Evolutionary conservation across 805 yeast species (phyloP), one percentile per base, ranked within the genome.

Genomic region (Pichia occidentalis): DNA sequence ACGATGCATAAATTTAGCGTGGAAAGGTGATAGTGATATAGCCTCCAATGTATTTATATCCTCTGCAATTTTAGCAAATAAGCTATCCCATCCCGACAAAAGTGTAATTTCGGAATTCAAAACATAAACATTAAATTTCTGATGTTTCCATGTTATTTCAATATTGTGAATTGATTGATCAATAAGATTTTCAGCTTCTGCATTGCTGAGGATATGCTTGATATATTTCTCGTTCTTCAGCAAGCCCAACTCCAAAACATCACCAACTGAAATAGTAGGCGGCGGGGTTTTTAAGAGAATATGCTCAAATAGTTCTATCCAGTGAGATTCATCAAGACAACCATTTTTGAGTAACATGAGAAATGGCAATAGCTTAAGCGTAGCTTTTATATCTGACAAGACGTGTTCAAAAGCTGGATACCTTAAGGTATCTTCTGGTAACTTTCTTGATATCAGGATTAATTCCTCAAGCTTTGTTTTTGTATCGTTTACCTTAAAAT

Each of bases 1-100:
- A 7, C 72, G 76, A 32, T 70, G 72, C 38, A 80, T 85, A 52
- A 86, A 84, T 1, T 66, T 64, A 9, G 59, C 58, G 56, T 64
- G 83, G 46, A 71, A 75, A 0, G 77, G 68, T 0, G 96, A 86
- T 44, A 72, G 68, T 37, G 71, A 76, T 85, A 87, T 85, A 2
- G 90, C 75, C 0, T 65, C 50, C 32, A 90, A 62, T 0, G 80
- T 67, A 29, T 71, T 73, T 33, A 85, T 50, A 52, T 85, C 82
- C 17, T 75, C 79, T 1, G 67, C 66, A 29, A 80, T 70, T 11
- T 67, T 67, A 24, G 74, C 77, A 42, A 83, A 73, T 4, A 87
- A 45, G 0, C 43, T 47, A 34, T 76, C 80, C 84, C 95, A 85
- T 35, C 80, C 77, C 32, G 67, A 73, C 4, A 88, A 73, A 24